These are phyloP conservation scores for Simmondsia chinensis DNA, from an alignment of 148 eudicot species.

Conservation along the genomic window DNA sequence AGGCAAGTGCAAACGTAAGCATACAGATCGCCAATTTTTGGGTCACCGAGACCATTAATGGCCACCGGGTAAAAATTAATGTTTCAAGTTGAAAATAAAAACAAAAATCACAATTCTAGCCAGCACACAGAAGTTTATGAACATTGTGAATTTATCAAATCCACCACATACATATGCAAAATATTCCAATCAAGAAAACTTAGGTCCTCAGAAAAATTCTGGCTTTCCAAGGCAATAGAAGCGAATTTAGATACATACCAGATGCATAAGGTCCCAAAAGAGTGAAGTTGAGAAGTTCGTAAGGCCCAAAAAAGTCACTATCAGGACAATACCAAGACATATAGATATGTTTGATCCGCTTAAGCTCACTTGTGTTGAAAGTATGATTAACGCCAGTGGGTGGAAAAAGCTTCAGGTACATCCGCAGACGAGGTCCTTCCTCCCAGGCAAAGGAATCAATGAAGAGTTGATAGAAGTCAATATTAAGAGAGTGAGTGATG, in stretches of 20 bases:
- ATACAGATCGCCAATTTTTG: too few species aligned
- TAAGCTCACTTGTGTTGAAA: slow-evolving; percentile 62
- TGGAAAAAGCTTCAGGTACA: slow-evolving; percentile 79
- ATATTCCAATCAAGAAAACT: too few species aligned
- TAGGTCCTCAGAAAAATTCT: neutral
- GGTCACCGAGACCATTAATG: too few species aligned
- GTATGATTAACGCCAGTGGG: slow-evolving; percentile 10
- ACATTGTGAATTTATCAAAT: too few species aligned
- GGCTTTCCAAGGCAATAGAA: neutral
- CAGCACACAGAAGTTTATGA: too few species aligned
- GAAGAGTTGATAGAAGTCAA: slow-evolving; percentile 47
- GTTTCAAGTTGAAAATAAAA: too few species aligned
- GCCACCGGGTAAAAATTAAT: too few species aligned
- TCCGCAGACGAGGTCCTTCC: slow-evolving; percentile 76
- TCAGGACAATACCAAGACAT: slow-evolving; percentile 55
- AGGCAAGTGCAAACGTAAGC: too few species aligned
- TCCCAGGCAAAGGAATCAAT: slow-evolving; percentile 75
- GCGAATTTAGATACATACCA: slow-evolving; percentile 28
- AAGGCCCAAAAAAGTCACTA: slow-evolving; percentile 78
- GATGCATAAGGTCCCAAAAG: slow-evolving; percentile 63
- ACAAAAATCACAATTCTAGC: too few species aligned
- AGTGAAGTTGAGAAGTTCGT: slow-evolving; percentile 87
- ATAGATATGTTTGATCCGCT: slow-evolving; percentile 31
- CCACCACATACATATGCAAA: neutral
- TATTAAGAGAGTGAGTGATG: slow-evolving; percentile 36